These are phyloP conservation scores for Fraxinus excelsior DNA, from an alignment of 257 asterid genomes.

Conservation along the genomic window DNA sequence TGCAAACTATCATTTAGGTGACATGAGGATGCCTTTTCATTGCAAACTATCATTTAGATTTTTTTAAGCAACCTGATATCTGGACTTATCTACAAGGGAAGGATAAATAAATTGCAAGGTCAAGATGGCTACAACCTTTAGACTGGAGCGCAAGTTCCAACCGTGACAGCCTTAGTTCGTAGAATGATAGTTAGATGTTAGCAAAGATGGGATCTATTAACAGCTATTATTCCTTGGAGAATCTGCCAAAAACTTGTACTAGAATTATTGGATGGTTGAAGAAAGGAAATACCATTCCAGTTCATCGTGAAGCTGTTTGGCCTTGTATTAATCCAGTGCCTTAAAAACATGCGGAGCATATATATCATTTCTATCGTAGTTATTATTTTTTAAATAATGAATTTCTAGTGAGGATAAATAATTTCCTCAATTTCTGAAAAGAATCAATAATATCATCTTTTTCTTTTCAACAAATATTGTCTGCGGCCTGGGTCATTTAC, in stretches of 20 bases:
- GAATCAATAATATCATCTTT: background rate
- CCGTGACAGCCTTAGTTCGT: background rate
- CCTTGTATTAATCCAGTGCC: background rate
- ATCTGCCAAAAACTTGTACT: background rate
- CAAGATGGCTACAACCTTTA: background rate
- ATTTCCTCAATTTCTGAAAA: background rate
- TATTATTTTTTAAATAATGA: no score
- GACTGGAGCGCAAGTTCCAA: background rate
- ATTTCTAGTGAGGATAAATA: no score
- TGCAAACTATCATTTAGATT: background rate
- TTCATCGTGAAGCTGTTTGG: background rate
- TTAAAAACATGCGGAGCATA: background rate
- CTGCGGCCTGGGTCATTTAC: background rate
- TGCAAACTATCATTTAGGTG: background rate
- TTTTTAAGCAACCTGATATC: background rate
- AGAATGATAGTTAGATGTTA: background rate
- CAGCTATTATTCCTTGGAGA: background rate
- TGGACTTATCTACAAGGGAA: background rate
- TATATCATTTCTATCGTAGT: background rate
- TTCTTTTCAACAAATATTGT: background rate
- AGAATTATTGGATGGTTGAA: background rate
- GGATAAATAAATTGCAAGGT: background rate
- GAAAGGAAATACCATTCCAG: background rate
- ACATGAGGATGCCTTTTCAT: background rate
- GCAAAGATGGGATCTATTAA: background rate